Evolutionary conservation across 2,329 filamentous ascomycete genomes (phyloP).

Genomic region (Ophiosphaerella korrae): DNA sequence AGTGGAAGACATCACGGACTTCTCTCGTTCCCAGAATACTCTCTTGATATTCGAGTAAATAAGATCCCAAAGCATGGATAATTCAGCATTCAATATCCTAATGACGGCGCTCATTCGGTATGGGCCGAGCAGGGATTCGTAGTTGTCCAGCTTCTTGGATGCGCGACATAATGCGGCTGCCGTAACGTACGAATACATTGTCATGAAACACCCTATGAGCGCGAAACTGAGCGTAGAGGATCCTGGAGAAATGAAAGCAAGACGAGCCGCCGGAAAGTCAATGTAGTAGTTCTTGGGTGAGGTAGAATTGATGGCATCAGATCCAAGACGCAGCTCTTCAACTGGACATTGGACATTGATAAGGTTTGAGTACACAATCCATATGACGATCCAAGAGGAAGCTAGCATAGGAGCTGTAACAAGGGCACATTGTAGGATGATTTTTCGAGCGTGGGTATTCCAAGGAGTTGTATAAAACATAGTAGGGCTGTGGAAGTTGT

Average conservation of each 20-base stretch:
- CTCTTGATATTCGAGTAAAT: background rate
- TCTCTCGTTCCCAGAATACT: background rate
- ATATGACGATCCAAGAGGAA: constrained; percentile 7
- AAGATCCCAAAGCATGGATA: constrained; percentile 11
- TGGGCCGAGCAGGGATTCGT: constrained; percentile 9
- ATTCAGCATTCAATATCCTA: constrained; percentile 16
- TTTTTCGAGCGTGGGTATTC: no score
- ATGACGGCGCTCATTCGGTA: constrained; percentile 13
- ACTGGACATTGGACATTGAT: constrained; percentile 5
- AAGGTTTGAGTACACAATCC: constrained; percentile 8
- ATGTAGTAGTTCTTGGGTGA: constrained; percentile 9
- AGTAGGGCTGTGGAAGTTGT: no score
- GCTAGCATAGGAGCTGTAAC: constrained; percentile 10
- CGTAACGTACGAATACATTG: constrained; percentile 9
- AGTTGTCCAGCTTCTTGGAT: constrained; percentile 2
- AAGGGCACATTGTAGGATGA: background rate
- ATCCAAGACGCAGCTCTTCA: constrained; percentile 8
- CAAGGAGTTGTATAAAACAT: no score
- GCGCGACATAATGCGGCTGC: constrained; percentile 6
- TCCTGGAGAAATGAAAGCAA: constrained; percentile 18
- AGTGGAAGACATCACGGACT: background rate
- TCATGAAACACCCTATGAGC: constrained; percentile 14
- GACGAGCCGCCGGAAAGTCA: constrained; percentile 12
- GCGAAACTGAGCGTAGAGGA: constrained; percentile 19
- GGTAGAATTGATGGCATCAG: constrained; percentile 4